A percentile compares a stretch with the other conserved stretches of the same genome.
phyloP scores from a whole-genome alignment of 2,329 filamentous ascomycete genomes.

The Aschersonia sp. region DNA sequence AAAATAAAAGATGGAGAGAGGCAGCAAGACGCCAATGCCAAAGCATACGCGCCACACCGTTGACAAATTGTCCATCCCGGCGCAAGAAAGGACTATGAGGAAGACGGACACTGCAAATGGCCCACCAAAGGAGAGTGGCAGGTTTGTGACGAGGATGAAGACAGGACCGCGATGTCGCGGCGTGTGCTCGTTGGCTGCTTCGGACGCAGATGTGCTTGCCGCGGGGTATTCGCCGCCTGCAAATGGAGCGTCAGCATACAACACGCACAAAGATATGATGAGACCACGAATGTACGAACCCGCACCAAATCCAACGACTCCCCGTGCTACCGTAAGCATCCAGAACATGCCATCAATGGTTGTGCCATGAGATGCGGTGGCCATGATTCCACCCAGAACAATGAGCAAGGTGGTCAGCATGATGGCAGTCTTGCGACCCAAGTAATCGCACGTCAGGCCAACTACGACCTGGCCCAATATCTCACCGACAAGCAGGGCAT shows the following conservation, averaged over 20 bases:
- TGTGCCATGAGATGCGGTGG: slow-evolving; percentile 27
- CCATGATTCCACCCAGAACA: slow-evolving; percentile 29
- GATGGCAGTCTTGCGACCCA: slow-evolving; percentile 32
- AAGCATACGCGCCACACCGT: slow-evolving; percentile 34
- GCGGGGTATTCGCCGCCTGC: slow-evolving; percentile 29
- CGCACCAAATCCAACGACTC: slow-evolving; percentile 32
- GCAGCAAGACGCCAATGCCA: slow-evolving; percentile 31
- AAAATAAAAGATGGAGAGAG: slow-evolving; percentile 40
- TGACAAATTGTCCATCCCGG: slow-evolving; percentile 17
- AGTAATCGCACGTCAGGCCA: slow-evolving; percentile 30
- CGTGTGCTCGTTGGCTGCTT: slow-evolving; percentile 30
- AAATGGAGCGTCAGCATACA: background rate
- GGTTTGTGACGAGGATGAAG: slow-evolving; percentile 31
- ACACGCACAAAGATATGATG: background rate
- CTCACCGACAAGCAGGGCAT: slow-evolving; percentile 24
- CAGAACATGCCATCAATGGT: slow-evolving; percentile 35
- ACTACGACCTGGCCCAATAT: slow-evolving; percentile 26
- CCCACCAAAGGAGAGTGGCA: slow-evolving; percentile 17
- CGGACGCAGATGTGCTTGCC: slow-evolving; percentile 28
- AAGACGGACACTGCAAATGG: slow-evolving; percentile 27
- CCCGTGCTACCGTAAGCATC: slow-evolving; percentile 35
- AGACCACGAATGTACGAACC: slow-evolving; percentile 2
- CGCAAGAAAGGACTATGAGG: slow-evolving; percentile 27
- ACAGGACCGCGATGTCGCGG: slow-evolving; percentile 22
- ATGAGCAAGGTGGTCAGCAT: slow-evolving; percentile 30